Evolutionary conservation across 1,284 basidiomycete species (phyloP).

Genomic region (Ganoderma meredithae): DNA sequence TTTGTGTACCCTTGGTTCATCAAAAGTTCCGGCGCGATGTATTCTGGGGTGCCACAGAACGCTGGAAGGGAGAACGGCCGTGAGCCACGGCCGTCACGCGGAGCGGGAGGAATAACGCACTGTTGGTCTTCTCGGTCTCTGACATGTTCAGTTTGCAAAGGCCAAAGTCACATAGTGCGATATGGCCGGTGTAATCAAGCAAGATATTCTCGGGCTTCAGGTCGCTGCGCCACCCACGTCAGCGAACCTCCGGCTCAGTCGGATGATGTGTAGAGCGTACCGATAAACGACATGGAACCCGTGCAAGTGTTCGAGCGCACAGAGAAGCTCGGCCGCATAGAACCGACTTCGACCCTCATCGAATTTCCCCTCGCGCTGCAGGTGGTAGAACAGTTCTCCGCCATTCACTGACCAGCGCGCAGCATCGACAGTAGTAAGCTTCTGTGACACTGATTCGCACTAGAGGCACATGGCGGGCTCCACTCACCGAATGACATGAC

Average conservation of each 20-base stretch:
- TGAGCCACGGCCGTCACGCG: background rate
- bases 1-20: constrained; percentile 98
- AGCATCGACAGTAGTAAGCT: constrained; percentile 1
- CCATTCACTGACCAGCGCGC: constrained; percentile 77
- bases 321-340: constrained; percentile 95
- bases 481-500: constrained; percentile 91
- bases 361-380: constrained; percentile 97
- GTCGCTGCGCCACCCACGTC: constrained; percentile 62
- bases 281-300: constrained; percentile 99
- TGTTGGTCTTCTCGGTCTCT: constrained; percentile 97
- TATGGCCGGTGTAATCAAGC: constrained; percentile 97
- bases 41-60: constrained; percentile 99
- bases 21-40: constrained; percentile 94
- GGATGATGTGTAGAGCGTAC: constrained; percentile 47
- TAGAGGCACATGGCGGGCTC: constrained; percentile 9
- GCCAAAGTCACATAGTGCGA: constrained; percentile 98
- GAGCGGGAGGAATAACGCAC: constrained; percentile 52
- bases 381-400: constrained; percentile 97
- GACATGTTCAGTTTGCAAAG: constrained; percentile 99
- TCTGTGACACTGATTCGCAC: background rate
- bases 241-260: constrained; percentile 11
- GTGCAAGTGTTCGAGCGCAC: constrained; percentile 96
- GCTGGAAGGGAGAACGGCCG: constrained; percentile 56
- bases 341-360: constrained; percentile 94
- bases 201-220: constrained; percentile 98